These are phyloP conservation scores for Metroxylon sagu DNA, from an alignment of 176 grass and related monocot species.

Conservation along the genomic window DNA sequence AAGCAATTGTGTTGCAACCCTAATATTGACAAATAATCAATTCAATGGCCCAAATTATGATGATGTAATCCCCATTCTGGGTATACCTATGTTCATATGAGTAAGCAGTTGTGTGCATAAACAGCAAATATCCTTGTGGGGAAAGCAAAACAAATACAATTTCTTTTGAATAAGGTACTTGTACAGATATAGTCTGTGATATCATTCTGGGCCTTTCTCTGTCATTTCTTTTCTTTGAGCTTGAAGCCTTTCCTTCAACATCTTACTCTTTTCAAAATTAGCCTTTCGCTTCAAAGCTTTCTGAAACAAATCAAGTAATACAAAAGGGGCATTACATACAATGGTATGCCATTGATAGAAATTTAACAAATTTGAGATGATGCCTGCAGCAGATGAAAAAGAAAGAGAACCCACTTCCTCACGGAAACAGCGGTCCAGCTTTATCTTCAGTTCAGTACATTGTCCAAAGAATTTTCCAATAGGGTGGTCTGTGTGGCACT, in stretches of 20 bases:
- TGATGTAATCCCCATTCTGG: too few species aligned
- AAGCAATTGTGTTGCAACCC: too few species aligned
- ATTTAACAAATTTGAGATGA: too few species aligned
- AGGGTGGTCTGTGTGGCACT: conserved; percentile 75
- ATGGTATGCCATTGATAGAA: too few species aligned
- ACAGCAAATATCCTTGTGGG: too few species aligned
- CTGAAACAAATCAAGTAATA: conserved; percentile 28
- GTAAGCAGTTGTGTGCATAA: too few species aligned
- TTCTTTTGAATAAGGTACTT: too few species aligned
- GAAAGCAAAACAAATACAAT: too few species aligned
- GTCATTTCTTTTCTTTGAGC: conserved; percentile 71
- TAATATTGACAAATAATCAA: too few species aligned
- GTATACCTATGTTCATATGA: too few species aligned
- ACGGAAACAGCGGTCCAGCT: conserved; percentile 71
- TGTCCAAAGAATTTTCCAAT: conserved; percentile 78
- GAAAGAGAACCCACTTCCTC: conserved; percentile 45
- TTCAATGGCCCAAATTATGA: too few species aligned
- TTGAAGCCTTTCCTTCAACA: conserved; percentile 72
- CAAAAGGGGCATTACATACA: neutral
- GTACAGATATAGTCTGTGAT: neutral
- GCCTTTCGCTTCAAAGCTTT: conserved; percentile 88
- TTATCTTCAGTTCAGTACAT: conserved; percentile 92
- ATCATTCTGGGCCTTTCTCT: conserved; percentile 34
- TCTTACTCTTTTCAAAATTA: conserved; percentile 83
- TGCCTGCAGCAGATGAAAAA: neutral